Evolutionary conservation across 1,284 basidiomycete species (phyloP), one percentile per base, ranked within the genome.

Genomic region (Earliella scabrosa): DNA sequence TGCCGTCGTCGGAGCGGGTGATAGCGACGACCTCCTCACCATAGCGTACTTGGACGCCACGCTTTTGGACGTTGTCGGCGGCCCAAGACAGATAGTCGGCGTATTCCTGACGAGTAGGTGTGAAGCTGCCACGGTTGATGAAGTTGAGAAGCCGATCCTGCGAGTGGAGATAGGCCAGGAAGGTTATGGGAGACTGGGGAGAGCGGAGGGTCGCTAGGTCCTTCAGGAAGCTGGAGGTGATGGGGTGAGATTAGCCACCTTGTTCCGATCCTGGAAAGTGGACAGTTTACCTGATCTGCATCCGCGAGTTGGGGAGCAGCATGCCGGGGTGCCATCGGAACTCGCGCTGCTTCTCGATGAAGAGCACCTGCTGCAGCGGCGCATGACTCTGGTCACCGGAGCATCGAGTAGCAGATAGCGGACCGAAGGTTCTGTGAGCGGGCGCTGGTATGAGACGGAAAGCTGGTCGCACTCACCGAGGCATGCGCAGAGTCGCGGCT

Each of bases 251-350:
- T 63, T 61, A 65, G 56, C 50, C 31, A 39, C 36, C 29, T 45
- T 27, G 43, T 35, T 46, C 45, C 20, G 13, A 27, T 53, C 21
- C 24, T 8, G 20, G 36, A 21, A 45, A 44, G 55, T 57, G 35
- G 13, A 56, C 59, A 51, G 55, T 36, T 29, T 53, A 75, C 81
- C 78, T 81, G 50, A 85, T 85, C 66, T 86, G 83, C 83, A 86
- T 86, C 34, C 73, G 75, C 32, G 79, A 76, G 35, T 79, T 81
- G 31, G 82, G 80, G 20, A 86, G 71, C 36, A 85, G 75, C 82
- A 85, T 82, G 29, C 79, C 80, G 48, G 83, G 82, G 66, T 85
- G 83, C 83, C 83, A 83, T 60, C 71, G 72, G 63, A 83, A 82
- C 46, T 71, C 68, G 4, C 70, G 62, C 47, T 82, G 75, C 63